Evolutionary conservation across 208 protist species (phyloP), one percentile per base, ranked within the genome.

Genomic region (Leishmania mexicana): DNA sequence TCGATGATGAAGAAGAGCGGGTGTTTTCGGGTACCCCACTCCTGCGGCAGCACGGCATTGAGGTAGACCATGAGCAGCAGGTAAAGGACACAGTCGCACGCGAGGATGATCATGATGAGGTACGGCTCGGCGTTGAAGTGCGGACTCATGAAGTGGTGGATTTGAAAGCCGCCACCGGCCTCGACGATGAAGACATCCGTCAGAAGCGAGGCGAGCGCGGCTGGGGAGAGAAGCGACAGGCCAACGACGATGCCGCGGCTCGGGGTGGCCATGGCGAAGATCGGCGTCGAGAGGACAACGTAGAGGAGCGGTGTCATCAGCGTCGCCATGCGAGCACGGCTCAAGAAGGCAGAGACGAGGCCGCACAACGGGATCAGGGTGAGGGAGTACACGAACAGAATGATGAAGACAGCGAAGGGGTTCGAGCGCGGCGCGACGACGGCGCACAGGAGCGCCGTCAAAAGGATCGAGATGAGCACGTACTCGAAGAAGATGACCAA

Each of bases 221-320:
- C 85, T 0, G 92, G 92, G 3, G 90, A 90, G n/a, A 94, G 72
- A 13, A 95, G 74, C 40, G 88, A 91, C 8, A 94, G 70, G 1
- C 85, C 83, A 8, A 87, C 28, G 31, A 79, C 78, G 42, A 78
- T 47, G 31, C 45, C 57, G 15, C 73, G 28, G 13, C 45, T 45
- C 45, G 84, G 73, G 24, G 88, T 81, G 15, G 31, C 75, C 57
- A 93, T 78, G 10, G 87, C 70, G 68, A 89, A 87, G 40, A 93
- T 75, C 28, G 79, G 79, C 40, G 77, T 77, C 17, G 71, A 54
- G n/a, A 82, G 54, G 40, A 82, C 31, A 78, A 96, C 91, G 81
- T 89, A 96, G 53, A 96, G 76, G 10, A 97, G 62, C 71, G 93
- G 93, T 31, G 91, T 78, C 60, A 96, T 71, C 13, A 95, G 81